Evolutionary conservation across 768 basidiomycete species (phyloP).

Genomic region (Termitomyces sp.): DNA sequence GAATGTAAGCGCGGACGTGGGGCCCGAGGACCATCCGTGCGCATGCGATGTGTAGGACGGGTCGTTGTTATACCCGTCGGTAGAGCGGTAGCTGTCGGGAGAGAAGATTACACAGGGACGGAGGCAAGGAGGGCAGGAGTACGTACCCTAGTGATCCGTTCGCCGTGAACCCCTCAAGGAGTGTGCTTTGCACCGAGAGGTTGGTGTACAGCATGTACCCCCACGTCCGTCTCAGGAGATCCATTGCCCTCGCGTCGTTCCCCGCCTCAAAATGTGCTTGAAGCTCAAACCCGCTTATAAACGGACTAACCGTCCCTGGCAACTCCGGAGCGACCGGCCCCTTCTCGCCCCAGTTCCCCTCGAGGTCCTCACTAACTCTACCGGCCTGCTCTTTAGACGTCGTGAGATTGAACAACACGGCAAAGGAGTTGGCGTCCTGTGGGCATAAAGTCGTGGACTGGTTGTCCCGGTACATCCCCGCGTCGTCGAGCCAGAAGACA

Average conservation of each 20-base stretch:
- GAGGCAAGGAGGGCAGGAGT: neutral
- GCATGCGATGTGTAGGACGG: conserved; percentile 56
- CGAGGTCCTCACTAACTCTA: conserved; percentile 43
- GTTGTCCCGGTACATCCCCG: conserved; percentile 54
- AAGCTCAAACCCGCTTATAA: conserved; percentile 56
- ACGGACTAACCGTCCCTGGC: conserved; percentile 56
- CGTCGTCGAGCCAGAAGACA: conserved; percentile 45
- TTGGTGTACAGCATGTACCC: conserved; percentile 58
- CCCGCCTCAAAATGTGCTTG: conserved; percentile 57
- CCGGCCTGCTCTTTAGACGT: conserved; percentile 30
- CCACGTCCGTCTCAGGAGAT: conserved; percentile 52
- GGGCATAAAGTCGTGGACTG: conserved; percentile 47
- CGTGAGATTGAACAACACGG: conserved; percentile 51
- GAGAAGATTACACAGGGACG: neutral
- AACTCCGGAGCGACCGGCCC: conserved; percentile 54
- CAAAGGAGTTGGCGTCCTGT: conserved; percentile 57
- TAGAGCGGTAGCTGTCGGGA: conserved; percentile 41
- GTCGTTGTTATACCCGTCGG: conserved; percentile 54
- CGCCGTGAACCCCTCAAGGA: conserved; percentile 55
- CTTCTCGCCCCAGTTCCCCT: conserved; percentile 47
- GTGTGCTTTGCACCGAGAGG: conserved; percentile 50
- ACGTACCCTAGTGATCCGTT: conserved; percentile 52
- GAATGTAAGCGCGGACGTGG: conserved; percentile 53
- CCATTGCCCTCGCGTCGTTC: conserved; percentile 47
- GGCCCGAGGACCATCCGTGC: conserved; percentile 58